A percentile compares a stretch with the other conserved stretches of the same genome.
Conservation (phyloP, 2,329 filamentous ascomycete genomes). For the Calonectria hongkongensis region DNA sequence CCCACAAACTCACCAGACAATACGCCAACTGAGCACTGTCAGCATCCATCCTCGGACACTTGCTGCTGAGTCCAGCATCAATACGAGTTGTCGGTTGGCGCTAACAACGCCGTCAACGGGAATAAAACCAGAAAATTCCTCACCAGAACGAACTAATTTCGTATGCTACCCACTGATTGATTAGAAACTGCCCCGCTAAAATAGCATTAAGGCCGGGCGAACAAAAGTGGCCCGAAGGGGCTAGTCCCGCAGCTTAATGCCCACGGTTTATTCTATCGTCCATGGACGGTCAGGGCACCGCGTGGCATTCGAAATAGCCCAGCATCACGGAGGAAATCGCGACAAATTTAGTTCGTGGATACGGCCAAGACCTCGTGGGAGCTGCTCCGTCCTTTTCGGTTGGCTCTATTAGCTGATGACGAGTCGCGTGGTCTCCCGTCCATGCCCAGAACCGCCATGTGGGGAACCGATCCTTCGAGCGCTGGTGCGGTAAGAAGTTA, state of each 20-base stretch:
- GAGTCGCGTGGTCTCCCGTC: constrained; percentile 5
- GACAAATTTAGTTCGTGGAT: not conserved
- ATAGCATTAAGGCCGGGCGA: constrained; percentile 18
- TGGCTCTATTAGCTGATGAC: not conserved
- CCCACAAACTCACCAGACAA: not conserved
- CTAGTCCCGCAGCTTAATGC: not conserved
- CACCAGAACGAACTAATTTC: not conserved
- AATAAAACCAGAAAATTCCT: constrained; percentile 10
- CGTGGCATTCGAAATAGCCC: not conserved
- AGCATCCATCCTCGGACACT: constrained; percentile 5
- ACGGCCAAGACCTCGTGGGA: not conserved
- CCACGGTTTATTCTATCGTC: constrained; percentile 14
- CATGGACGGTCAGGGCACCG: not conserved
- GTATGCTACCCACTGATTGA: constrained; percentile 20
- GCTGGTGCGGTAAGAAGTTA: not conserved
- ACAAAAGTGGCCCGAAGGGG: not conserved
- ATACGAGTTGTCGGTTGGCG: constrained; percentile 5
- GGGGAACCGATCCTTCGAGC: not conserved
- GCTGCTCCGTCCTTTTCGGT: not conserved
- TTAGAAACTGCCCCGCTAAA: constrained; percentile 11
- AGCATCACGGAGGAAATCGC: not conserved
- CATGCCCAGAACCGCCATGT: constrained; percentile 9
- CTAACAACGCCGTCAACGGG: constrained; percentile 11
- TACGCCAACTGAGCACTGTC: not conserved
- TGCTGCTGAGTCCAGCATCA: not conserved